These are phyloP conservation scores for Echeveria elegans DNA, from an alignment of 164 flowering plant genomes.

Conservation along the genomic window DNA sequence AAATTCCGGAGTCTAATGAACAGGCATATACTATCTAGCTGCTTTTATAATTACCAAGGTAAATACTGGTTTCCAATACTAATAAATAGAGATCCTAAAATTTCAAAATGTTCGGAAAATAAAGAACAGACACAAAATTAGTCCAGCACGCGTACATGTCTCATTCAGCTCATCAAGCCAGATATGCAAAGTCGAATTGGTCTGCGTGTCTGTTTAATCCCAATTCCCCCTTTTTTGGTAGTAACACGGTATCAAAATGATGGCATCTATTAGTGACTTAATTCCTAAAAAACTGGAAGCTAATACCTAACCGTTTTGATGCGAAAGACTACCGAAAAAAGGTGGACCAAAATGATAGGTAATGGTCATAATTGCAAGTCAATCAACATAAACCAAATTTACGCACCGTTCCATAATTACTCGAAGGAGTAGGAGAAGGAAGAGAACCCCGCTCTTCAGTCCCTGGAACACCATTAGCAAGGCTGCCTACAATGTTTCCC, in stretches of 20 bases:
- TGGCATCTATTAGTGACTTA: background rate
- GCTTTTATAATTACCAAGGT: no score
- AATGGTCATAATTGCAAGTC: background rate
- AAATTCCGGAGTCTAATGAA: no score
- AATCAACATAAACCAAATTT: constrained; percentile 1
- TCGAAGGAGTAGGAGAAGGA: constrained; percentile 86
- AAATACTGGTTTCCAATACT: no score
- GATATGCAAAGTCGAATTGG: background rate
- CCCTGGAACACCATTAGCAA: constrained; percentile 18
- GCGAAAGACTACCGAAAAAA: background rate
- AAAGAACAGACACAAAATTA: no score
- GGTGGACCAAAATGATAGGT: background rate
- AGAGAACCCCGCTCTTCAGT: constrained; percentile 47
- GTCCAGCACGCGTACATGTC: no score
- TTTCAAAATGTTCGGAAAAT: no score
- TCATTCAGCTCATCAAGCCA: background rate
- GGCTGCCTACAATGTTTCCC: background rate
- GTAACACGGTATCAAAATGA: background rate
- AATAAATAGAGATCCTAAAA: no score
- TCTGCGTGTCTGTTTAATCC: background rate
- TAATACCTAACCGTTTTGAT: background rate
- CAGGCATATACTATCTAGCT: no score
- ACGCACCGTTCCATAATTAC: constrained; percentile 75
- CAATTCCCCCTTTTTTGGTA: background rate
- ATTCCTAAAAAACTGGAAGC: background rate